These are phyloP conservation scores for Volvox africanus DNA, from an alignment of 139 green algal genomes.

Conservation along the genomic window DNA sequence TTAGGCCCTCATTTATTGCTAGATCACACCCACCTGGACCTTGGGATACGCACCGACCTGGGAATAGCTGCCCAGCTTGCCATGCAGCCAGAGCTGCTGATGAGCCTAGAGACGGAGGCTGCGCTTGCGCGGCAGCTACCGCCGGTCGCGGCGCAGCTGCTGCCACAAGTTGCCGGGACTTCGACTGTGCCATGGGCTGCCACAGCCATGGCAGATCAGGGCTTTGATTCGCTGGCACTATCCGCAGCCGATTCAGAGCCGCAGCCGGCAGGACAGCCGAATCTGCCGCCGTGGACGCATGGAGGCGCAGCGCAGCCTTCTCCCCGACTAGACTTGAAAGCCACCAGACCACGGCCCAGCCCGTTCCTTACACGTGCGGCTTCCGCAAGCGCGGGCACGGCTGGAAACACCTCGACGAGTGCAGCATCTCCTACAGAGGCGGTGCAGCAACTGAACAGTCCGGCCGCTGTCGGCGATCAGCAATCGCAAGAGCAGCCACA, in stretches of 20 bases:
- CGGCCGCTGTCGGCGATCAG: background rate
- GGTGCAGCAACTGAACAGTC: background rate
- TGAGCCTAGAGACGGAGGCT: background rate
- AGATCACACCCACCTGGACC: background rate
- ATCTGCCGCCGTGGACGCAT: too few species aligned
- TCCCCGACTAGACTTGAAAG: background rate
- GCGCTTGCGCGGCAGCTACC: background rate
- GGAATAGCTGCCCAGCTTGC: background rate
- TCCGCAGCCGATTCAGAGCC: background rate
- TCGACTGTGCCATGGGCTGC: background rate
- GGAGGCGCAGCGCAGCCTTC: background rate
- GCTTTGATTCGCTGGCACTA: background rate
- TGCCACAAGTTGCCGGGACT: background rate
- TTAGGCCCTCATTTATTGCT: too few species aligned
- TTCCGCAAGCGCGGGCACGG: background rate
- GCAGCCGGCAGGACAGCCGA: background rate
- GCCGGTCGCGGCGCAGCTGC: background rate
- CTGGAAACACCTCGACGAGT: background rate
- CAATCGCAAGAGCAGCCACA: background rate
- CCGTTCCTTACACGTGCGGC: background rate
- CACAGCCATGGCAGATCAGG: background rate
- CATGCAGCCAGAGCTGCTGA: background rate
- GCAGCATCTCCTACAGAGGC: background rate
- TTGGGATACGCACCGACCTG: background rate
- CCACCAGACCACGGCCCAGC: slow-evolving; percentile 2